phyloP scores from a whole-genome alignment of 345 rosid genomes.

The Aethionema arabicum region DNA sequence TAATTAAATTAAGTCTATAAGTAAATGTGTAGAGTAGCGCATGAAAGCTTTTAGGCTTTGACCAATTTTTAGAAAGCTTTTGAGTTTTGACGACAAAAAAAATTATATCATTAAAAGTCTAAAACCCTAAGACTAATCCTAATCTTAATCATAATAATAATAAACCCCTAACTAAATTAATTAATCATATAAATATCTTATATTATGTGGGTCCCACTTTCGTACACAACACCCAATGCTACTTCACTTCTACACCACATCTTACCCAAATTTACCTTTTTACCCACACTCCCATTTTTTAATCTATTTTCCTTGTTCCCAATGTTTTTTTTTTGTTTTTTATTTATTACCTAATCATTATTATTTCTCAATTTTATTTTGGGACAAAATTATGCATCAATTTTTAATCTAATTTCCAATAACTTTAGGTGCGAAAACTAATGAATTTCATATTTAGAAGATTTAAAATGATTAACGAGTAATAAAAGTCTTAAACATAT shows the following conservation, averaged over 20 bases:
- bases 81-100: slow-evolving; percentile 36
- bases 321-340: slow-evolving; percentile 31
- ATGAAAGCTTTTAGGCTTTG: slow-evolving; percentile 36
- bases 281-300: slow-evolving; percentile 26
- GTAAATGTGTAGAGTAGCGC: slow-evolving; percentile 32
- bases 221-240: slow-evolving; percentile 18
- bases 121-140: slow-evolving; percentile 4
- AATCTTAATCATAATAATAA: slow-evolving; percentile 15
- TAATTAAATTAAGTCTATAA: slow-evolving; percentile 20
- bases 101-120: slow-evolving; percentile 24
- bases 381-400: background rate
- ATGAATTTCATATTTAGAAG: too few relatives aligned
- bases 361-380: slow-evolving; percentile 9
- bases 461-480: too few relatives aligned
- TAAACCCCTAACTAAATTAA: too few relatives aligned
- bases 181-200: slow-evolving; percentile 9
- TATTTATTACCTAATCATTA: slow-evolving; percentile 18
- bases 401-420: slow-evolving; percentile 8
- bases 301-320: slow-evolving; percentile 21
- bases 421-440: slow-evolving; percentile 20
- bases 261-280: slow-evolving; percentile 37
- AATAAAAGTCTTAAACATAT: too few relatives aligned
- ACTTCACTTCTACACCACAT: slow-evolving; percentile 33
- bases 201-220: slow-evolving; percentile 14
- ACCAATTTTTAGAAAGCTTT: slow-evolving; percentile 28